Percentiles rank a stretch among this genome's conserved stretches.
Conservation (phyloP, 2,329 filamentous ascomycete species). For the Pseudovirgaria hyperparasitica region DNA sequence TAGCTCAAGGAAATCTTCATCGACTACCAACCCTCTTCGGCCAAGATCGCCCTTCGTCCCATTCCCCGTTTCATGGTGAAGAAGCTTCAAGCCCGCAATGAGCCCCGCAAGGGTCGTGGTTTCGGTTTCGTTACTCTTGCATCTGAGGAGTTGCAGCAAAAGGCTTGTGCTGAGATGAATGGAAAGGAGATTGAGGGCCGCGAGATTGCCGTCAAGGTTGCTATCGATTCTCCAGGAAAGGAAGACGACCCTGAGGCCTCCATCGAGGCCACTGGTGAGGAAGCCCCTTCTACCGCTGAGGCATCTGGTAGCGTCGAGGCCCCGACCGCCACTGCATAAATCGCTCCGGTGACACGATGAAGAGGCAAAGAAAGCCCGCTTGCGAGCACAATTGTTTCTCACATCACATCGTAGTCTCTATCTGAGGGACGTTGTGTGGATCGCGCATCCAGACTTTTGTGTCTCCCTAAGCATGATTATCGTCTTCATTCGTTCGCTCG, state of each 20-base stretch:
- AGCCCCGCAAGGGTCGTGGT: conserved; percentile 96
- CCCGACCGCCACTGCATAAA: conserved; percentile 9
- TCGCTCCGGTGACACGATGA: too few relatives aligned
- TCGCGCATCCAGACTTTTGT: too few relatives aligned
- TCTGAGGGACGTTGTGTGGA: too few relatives aligned
- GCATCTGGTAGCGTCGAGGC: conserved; percentile 11
- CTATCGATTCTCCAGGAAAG: conserved; percentile 98
- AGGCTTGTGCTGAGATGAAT: conserved; percentile 97
- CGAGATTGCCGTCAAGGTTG: conserved; percentile 99
- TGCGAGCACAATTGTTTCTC: too few relatives aligned
- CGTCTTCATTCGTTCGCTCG: too few relatives aligned
- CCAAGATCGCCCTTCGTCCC: conserved; percentile 96
- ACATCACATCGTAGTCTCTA: too few relatives aligned
- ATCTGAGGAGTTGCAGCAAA: conserved; percentile 91
- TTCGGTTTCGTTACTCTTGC: conserved; percentile 96
- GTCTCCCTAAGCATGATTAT: too few relatives aligned
- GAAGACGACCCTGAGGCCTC: conserved; percentile 55
- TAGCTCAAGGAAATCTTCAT: conserved; percentile 96
- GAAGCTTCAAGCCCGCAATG: conserved; percentile 96
- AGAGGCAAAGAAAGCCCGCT: too few relatives aligned
- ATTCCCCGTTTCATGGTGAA: conserved; percentile 99
- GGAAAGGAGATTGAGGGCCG: conserved; percentile 98
- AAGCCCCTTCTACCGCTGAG: conserved; percentile 5
- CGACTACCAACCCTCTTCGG: conserved; percentile 81
- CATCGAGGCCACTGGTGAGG: conserved; percentile 7